Conservation (phyloP, 1,284 basidiomycete genomes). For the Moniliella sp. region DNA sequence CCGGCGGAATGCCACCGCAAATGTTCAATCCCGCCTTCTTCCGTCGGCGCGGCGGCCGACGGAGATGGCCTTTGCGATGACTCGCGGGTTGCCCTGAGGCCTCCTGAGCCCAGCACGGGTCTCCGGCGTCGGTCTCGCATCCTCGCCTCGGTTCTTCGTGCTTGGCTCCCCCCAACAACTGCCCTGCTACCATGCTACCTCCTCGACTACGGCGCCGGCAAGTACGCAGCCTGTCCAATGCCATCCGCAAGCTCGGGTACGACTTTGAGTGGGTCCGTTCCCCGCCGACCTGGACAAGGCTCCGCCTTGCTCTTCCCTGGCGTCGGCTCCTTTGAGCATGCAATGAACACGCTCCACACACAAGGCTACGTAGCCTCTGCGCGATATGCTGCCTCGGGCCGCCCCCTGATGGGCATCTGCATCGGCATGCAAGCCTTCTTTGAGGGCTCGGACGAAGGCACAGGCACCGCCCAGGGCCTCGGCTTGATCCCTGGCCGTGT, state of each 20-base stretch:
- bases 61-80: no score
- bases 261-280: conserved; percentile 70
- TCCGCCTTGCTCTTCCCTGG: conserved; percentile 88
- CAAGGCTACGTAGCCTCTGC: conserved; percentile 63
- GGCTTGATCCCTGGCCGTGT: conserved; percentile 26
- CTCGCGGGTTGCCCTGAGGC: no score
- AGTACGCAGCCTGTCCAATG: conserved; percentile 53
- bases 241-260: conserved; percentile 64
- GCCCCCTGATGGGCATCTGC: conserved; percentile 74
- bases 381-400: conserved; percentile 69
- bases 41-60: no score
- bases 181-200: conserved; percentile 18
- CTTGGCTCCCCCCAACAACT: no score
- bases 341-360: conserved; percentile 52
- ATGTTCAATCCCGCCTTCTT: no score
- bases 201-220: conserved; percentile 32
- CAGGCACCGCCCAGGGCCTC: conserved; percentile 9
- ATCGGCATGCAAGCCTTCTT: conserved; percentile 55
- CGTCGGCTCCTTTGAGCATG: conserved; percentile 81
- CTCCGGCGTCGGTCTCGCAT: no score
- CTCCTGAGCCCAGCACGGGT: no score
- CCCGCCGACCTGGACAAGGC: conserved; percentile 64
- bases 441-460: conserved; percentile 45
- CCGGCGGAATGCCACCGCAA: no score
- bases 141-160: no score